phyloP scores from a whole-genome alignment of 345 rosid genomes.

The Gossypium bickii region DNA sequence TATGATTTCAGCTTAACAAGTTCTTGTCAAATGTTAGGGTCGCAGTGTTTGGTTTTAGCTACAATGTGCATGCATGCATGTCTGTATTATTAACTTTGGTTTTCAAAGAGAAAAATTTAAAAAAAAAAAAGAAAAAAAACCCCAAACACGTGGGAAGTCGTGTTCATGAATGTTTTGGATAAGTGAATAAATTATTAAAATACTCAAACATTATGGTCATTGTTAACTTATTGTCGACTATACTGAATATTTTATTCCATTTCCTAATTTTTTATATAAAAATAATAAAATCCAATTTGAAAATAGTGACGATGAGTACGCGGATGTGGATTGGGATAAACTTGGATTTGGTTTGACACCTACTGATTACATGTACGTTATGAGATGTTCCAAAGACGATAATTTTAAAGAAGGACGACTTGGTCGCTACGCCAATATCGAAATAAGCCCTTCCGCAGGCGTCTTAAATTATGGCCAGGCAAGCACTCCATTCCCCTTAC shows the following conservation, averaged over 20 bases:
- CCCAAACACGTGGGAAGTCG: not conserved
- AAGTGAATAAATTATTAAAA: not conserved
- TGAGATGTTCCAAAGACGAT: slow-evolving; percentile 48
- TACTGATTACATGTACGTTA: slow-evolving; percentile 70
- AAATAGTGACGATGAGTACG: slow-evolving; percentile 50
- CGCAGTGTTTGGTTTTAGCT: not conserved
- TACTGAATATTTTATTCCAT: not conserved
- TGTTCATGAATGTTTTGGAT: not conserved
- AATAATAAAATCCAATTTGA: not conserved
- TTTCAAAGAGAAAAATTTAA: not conserved
- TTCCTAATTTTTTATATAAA: not conserved
- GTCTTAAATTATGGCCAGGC: slow-evolving; percentile 93
- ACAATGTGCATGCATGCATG: not conserved
- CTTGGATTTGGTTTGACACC: slow-evolving; percentile 67
- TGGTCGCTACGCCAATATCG: slow-evolving; percentile 48
- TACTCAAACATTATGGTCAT: not conserved
- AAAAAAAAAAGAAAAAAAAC: no score
- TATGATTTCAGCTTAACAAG: not conserved
- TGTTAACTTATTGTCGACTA: not conserved
- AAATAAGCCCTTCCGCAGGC: slow-evolving; percentile 75
- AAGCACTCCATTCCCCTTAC: slow-evolving; percentile 8
- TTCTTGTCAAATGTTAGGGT: not conserved
- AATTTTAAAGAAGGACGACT: slow-evolving; percentile 49
- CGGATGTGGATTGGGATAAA: slow-evolving; percentile 76
- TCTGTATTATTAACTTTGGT: not conserved